Percentiles rank a stretch among this genome's conserved stretches.
Conservation (phyloP, 345 rosid species). For the Litchi chinensis region DNA sequence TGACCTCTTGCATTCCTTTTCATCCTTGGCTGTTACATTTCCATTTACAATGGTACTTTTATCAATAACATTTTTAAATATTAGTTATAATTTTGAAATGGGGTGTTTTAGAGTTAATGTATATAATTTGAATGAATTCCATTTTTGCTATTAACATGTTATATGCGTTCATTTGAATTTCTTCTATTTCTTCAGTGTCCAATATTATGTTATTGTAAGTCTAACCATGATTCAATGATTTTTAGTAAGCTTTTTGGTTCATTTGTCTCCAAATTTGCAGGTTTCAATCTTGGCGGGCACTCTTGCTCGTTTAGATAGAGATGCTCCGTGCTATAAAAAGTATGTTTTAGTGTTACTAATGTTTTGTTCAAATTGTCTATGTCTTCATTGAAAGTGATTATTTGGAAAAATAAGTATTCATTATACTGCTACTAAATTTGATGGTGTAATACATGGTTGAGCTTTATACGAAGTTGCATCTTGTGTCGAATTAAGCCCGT, state of each 20-base stretch:
- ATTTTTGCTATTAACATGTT: neutral
- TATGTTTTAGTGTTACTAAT: slow-evolving; percentile 34
- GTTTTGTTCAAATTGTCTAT: neutral
- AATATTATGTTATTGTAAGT: neutral
- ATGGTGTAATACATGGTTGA: too few relatives aligned
- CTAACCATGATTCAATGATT: too few relatives aligned
- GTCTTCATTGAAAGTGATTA: too few relatives aligned
- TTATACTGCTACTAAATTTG: too few relatives aligned
- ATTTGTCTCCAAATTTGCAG: slow-evolving; percentile 47
- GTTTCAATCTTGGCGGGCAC: slow-evolving; percentile 96
- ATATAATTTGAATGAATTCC: neutral
- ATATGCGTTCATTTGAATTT: neutral
- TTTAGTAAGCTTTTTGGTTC: neutral
- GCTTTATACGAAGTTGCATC: too few relatives aligned
- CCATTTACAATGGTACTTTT: neutral
- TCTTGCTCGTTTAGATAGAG: slow-evolving; percentile 93
- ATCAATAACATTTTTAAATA: neutral
- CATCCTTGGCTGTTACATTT: neutral
- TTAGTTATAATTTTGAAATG: neutral
- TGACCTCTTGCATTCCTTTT: neutral
- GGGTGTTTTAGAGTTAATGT: too few relatives aligned
- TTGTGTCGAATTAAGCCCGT: too few relatives aligned
- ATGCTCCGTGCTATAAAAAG: slow-evolving; percentile 90
- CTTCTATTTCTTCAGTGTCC: neutral
- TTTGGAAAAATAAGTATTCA: too few relatives aligned